Evolutionary conservation across 768 basidiomycete species (phyloP).

Genomic region (Hygrocybe punicea): DNA sequence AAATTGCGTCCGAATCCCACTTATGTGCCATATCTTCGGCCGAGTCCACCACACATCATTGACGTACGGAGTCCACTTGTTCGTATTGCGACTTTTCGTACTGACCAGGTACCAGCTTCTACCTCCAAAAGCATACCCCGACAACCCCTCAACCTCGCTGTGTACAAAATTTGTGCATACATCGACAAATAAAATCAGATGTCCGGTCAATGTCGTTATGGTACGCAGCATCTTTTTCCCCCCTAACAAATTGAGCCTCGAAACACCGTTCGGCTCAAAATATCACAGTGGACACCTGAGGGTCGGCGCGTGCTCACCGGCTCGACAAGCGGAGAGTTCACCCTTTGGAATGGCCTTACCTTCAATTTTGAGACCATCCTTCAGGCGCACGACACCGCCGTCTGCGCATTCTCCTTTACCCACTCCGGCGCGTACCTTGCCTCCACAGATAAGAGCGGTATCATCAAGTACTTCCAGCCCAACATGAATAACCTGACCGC

Average conservation of each 20-base stretch:
- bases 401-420: conserved; percentile 85
- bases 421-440: conserved; percentile 92
- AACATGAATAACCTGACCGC: conserved; percentile 98
- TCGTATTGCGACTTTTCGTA: conserved; percentile 20
- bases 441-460: conserved; percentile 87
- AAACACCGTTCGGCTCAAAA: conserved; percentile 1
- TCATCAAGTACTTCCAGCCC: conserved; percentile 98
- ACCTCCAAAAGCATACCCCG: conserved; percentile 87
- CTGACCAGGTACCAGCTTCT: conserved; percentile 59
- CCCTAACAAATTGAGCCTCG: not conserved
- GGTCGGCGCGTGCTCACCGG: conserved; percentile 90
- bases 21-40: conserved; percentile 75
- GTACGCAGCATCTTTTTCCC: conserved; percentile 48
- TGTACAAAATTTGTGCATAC: conserved; percentile 98
- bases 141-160: conserved; percentile 87
- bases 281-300: conserved; percentile 90
- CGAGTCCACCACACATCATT: conserved; percentile 82
- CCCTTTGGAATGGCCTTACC: conserved; percentile 96
- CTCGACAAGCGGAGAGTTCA: conserved; percentile 96
- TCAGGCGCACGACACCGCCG: conserved; percentile 96
- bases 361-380: conserved; percentile 99
- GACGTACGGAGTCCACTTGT: conserved; percentile 55
- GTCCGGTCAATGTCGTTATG: conserved; percentile 92
- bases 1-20: conserved; percentile 77
- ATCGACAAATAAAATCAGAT: conserved; percentile 96